These are phyloP conservation scores for Fusarium sp. DNA, from an alignment of 2,329 filamentous ascomycete genomes.

Conservation along the genomic window DNA sequence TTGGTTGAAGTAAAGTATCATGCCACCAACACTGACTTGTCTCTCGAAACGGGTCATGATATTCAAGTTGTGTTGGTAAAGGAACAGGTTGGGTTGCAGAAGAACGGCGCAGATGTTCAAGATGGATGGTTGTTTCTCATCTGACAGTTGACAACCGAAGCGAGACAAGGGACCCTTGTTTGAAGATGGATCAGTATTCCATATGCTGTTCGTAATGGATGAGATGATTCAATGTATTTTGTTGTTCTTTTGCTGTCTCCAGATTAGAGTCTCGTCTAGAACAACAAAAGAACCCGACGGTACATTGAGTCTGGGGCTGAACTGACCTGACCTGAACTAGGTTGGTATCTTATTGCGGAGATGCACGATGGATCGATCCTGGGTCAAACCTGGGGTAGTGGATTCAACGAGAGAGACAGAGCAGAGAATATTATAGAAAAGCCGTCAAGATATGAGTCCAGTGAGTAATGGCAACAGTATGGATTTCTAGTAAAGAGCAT, in stretches of 20 bases:
- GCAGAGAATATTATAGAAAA: neutral
- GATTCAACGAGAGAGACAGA: neutral
- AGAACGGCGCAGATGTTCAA: neutral
- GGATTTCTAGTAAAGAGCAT: neutral
- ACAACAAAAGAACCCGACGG: neutral
- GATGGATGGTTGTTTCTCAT: constrained; percentile 3
- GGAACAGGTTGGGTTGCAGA: constrained; percentile 11
- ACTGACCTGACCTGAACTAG: neutral
- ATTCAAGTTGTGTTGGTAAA: neutral
- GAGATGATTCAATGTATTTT: neutral
- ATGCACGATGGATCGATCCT: constrained; percentile 16
- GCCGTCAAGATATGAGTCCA: neutral
- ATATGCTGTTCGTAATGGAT: neutral
- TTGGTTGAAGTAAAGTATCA: constrained; percentile 12
- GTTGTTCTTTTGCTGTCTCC: neutral
- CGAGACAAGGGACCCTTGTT: constrained; percentile 27
- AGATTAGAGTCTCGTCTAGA: neutral
- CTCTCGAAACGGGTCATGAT: constrained; percentile 5
- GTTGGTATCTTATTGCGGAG: constrained; percentile 23
- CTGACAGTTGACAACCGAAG: constrained; percentile 21
- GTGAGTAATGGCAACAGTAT: neutral
- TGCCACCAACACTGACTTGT: neutral
- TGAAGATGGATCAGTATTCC: neutral
- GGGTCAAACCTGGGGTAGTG: neutral
- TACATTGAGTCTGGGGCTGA: neutral